Evolutionary conservation across 2,329 filamentous ascomycete species (phyloP).

Genomic region (Cyphellophora europaea): DNA sequence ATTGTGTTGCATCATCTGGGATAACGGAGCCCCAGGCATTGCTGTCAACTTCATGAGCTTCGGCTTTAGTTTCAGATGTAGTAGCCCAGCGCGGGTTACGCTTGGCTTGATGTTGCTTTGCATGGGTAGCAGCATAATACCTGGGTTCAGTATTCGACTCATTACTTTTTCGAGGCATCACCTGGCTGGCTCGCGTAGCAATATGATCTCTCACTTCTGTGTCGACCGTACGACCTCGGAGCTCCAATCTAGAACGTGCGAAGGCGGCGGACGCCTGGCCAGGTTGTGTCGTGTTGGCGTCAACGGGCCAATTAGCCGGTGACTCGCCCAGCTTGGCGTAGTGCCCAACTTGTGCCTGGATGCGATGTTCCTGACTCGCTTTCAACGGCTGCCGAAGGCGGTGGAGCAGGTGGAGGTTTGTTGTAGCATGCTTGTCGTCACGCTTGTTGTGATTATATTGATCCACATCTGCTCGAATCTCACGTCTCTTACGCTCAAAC

Average conservation of each 20-base stretch:
- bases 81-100: constrained; percentile 7
- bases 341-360: not conserved
- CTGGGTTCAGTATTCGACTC: too few species aligned
- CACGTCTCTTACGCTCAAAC: too few species aligned
- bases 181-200: too few species aligned
- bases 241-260: too few species aligned
- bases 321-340: not conserved
- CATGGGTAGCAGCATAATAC: too few species aligned
- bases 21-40: constrained; percentile 14
- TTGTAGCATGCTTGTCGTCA: constrained; percentile 2
- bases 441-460: not conserved
- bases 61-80: constrained; percentile 6
- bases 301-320: not conserved
- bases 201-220: too few species aligned
- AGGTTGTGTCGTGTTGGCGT: too few species aligned
- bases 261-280: too few species aligned
- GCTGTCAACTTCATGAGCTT: constrained; percentile 7
- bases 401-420: constrained; percentile 1
- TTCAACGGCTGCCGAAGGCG: constrained; percentile 1
- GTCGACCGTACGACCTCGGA: too few species aligned
- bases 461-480: too few species aligned
- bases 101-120: too few species aligned
- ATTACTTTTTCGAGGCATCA: too few species aligned
- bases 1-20: constrained; percentile 8
- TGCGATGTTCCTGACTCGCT: not conserved